phyloP scores from a whole-genome alignment of 805 yeast species.

The Wickerhamiella brachini region DNA sequence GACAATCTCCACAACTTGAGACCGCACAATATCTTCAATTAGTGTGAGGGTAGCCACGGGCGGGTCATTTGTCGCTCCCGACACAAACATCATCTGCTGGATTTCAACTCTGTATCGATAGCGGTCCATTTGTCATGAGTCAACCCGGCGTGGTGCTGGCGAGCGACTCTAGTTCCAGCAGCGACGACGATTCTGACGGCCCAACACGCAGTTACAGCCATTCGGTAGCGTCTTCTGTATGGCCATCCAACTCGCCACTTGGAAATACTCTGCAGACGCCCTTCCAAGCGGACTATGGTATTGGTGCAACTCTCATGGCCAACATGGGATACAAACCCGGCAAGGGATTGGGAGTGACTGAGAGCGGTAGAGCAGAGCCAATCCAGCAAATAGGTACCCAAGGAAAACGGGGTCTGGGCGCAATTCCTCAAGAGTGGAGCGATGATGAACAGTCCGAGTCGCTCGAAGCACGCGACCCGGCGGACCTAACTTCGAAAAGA shows the following conservation, averaged over 20 bases:
- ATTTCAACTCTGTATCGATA: slow-evolving; percentile 82
- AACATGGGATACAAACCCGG: slow-evolving; percentile 85
- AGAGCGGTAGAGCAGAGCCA: slow-evolving; percentile 69
- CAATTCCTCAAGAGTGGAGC: not conserved
- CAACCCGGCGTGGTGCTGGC: not conserved
- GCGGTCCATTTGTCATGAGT: slow-evolving; percentile 7
- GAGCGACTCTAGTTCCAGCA: not conserved
- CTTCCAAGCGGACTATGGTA: slow-evolving; percentile 40
- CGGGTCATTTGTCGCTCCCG: slow-evolving; percentile 90
- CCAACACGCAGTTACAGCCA: not conserved
- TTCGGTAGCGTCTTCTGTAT: not conserved
- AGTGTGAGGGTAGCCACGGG: slow-evolving; percentile 84
- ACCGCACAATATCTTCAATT: slow-evolving; percentile 88
- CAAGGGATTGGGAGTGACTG: slow-evolving; percentile 62
- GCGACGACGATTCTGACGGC: not conserved
- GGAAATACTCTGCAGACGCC: not conserved
- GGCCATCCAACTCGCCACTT: not conserved
- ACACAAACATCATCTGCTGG: slow-evolving; percentile 97
- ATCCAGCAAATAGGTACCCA: slow-evolving; percentile 30
- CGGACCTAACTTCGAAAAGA: too few species aligned
- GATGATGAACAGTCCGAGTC: not conserved
- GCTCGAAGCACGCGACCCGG: too few species aligned
- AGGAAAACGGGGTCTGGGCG: not conserved
- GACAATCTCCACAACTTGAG: slow-evolving; percentile 79
- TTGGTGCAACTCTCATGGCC: slow-evolving; percentile 65